phyloP scores from a whole-genome alignment of 2,329 filamentous ascomycete genomes.

The Niveomyces coronatus region DNA sequence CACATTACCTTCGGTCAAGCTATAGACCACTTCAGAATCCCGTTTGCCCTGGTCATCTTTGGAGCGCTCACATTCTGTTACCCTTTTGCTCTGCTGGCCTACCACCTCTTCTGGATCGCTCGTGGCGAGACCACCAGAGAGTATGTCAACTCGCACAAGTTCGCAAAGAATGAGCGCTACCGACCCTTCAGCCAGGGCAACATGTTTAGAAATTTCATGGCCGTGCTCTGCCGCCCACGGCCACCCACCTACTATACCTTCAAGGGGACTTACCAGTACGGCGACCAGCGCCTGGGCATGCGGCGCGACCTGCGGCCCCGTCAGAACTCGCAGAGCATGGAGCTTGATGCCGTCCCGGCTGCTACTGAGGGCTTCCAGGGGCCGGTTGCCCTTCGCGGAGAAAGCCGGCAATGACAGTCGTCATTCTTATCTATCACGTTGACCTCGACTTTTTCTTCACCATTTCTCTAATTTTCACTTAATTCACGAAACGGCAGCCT shows the following conservation, averaged over 20 bases:
- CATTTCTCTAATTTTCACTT: not conserved
- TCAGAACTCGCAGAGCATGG: conserved; percentile 49
- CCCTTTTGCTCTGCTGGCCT: conserved; percentile 71
- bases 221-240: conserved; percentile 72
- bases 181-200: conserved; percentile 77
- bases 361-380: conserved; percentile 41
- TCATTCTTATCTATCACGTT: conserved; percentile 8
- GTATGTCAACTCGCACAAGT: conserved; percentile 94
- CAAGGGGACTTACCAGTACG: conserved; percentile 64
- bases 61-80: conserved; percentile 66
- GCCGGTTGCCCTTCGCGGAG: conserved; percentile 34
- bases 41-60: conserved; percentile 85
- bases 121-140: conserved; percentile 92
- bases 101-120: conserved; percentile 85
- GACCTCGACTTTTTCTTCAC: not conserved
- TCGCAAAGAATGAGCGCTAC: conserved; percentile 82
- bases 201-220: conserved; percentile 66
- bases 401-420: conserved; percentile 16
- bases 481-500: too few species aligned
- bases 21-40: conserved; percentile 61
- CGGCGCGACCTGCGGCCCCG: conserved; percentile 25
- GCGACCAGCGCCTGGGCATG: conserved; percentile 73
- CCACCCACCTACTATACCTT: conserved; percentile 85
- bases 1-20: conserved; percentile 56
- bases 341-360: conserved; percentile 60